A percentile compares a stretch with the other conserved stretches of the same genome.
Evolutionary conservation across 257 asterid species (phyloP).

Genomic region (Gentiana macrophylla): DNA sequence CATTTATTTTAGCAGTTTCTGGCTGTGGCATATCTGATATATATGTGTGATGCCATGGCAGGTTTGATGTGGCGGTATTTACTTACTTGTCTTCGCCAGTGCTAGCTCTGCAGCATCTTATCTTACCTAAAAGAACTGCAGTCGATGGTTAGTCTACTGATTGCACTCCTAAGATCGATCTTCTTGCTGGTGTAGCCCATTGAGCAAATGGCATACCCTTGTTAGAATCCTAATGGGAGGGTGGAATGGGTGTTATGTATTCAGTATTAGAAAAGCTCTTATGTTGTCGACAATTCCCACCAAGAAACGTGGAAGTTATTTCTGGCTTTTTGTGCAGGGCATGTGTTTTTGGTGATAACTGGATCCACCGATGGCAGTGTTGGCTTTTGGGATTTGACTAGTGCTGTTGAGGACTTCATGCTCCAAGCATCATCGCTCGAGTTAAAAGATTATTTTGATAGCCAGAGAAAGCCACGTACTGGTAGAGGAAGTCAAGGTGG

Average conservation of each 20-base stretch:
- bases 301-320: no score
- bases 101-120: slow-evolving; percentile 67
- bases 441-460: slow-evolving; percentile 42
- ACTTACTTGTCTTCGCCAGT: slow-evolving; percentile 62
- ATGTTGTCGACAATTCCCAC: no score
- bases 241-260: no score
- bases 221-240: no score
- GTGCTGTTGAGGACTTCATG: slow-evolving; percentile 62
- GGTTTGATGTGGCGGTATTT: slow-evolving; percentile 83
- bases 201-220: slow-evolving; percentile 1
- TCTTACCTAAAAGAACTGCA: slow-evolving; percentile 37
- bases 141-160: slow-evolving; percentile 40
- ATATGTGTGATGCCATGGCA: slow-evolving; percentile 19
- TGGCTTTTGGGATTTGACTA: slow-evolving; percentile 83
- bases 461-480: slow-evolving; percentile 82
- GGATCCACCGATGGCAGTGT: slow-evolving; percentile 96
- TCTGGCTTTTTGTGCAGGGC: slow-evolving; percentile 12
- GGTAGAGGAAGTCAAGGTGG: slow-evolving; percentile 99
- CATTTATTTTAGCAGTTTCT: no score
- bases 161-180: slow-evolving; percentile 2
- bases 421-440: slow-evolving; percentile 39
- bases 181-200: slow-evolving; percentile 6
- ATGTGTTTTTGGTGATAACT: slow-evolving; percentile 51
- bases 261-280: no score
- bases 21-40: no score